Evolutionary conservation across 164 flowering plant species (phyloP), one percentile per base, ranked within the genome.

Genomic region (Magnolia kwangsiensis): DNA sequence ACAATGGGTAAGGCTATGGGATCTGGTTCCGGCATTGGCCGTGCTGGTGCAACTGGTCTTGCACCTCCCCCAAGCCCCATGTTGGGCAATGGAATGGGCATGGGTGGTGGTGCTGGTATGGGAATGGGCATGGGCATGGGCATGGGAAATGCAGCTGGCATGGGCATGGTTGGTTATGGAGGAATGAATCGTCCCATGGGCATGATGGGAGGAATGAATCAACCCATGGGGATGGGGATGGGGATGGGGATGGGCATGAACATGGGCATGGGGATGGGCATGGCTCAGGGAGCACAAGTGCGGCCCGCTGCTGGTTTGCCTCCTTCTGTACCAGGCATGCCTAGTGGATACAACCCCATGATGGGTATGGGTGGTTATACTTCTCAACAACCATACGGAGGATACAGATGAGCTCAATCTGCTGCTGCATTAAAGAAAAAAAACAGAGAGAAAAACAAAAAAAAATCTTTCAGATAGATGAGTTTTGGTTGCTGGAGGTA

Each of bases 1-100:
- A 85, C 81, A 72, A 96, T 94, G 99, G 99, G 99, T 31, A 94
- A 94, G 75, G 98, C 98, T 49, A 94, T 94, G 98, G 99, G 99
- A 78, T 88, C 98, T 76, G 99, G 99, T 72, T 82, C 98, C 77
- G 99, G 99, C 50, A 83, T 93, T 16, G 97, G 98, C 63, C 98
- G 98, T 59, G 90, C 98, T 74, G 97, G 97, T 85, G 97, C 91
- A 16, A 69, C 90, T 80, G 89, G 80, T 29, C 80, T 89, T 71
- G 82, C 95, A 72, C 81, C 91, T 75, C 82, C 86, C 51, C 80
- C 89, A 67, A 91, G 83, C 77, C 85, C 91, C 24, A 90, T 88
- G 92, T 75, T 88, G 84, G 90, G 91, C 72, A 45, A 75, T 5
- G 76, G 84, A 10, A 75, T 79, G 72, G 84, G 84, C 7, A 80